Evolutionary conservation across 2,329 filamentous ascomycete species (phyloP).

Genomic region (Fusarium domesticum): DNA sequence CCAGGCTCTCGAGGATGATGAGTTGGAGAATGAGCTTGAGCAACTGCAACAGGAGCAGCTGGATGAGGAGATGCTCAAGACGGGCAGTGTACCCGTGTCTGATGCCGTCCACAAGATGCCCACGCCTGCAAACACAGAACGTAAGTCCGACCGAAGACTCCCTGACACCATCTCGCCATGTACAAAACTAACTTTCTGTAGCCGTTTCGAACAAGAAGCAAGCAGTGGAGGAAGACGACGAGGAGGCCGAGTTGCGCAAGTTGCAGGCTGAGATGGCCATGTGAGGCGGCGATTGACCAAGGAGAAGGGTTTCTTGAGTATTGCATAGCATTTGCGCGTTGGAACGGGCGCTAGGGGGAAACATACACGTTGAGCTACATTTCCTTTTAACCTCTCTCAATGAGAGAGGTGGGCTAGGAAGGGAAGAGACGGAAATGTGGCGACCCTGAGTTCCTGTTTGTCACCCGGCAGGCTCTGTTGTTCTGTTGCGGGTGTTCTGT

Average conservation of each 20-base stretch:
- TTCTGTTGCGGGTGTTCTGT: slow-evolving; percentile 28
- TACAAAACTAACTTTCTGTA: slow-evolving; percentile 24
- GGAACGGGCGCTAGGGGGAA: slow-evolving; percentile 9
- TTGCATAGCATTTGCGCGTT: slow-evolving; percentile 28
- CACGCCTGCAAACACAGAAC: slow-evolving; percentile 67
- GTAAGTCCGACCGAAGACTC: slow-evolving; percentile 51
- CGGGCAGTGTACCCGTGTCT: slow-evolving; percentile 76
- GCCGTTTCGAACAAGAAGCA: slow-evolving; percentile 38
- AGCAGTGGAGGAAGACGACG: slow-evolving; percentile 77
- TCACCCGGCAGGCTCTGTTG: slow-evolving; percentile 15
- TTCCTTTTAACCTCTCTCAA: slow-evolving; percentile 5
- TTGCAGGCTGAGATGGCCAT: slow-evolving; percentile 97
- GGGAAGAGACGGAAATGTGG: slow-evolving; percentile 18
- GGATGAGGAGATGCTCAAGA: slow-evolving; percentile 90
- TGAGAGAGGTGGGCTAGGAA: slow-evolving; percentile 7
- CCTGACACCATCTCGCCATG: too few species aligned
- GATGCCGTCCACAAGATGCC: slow-evolving; percentile 78
- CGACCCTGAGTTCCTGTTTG: slow-evolving; percentile 12
- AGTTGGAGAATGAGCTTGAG: slow-evolving; percentile 82
- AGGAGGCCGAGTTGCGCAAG: slow-evolving; percentile 90
- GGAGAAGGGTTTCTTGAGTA: slow-evolving; percentile 11
- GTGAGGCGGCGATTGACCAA: slow-evolving; percentile 43
- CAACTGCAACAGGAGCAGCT: slow-evolving; percentile 86
- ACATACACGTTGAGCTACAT: slow-evolving; percentile 1
- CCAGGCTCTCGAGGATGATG: slow-evolving; percentile 76